Conservation (phyloP, 352 stramenopile genomes). For the Pythium angustatum region DNA sequence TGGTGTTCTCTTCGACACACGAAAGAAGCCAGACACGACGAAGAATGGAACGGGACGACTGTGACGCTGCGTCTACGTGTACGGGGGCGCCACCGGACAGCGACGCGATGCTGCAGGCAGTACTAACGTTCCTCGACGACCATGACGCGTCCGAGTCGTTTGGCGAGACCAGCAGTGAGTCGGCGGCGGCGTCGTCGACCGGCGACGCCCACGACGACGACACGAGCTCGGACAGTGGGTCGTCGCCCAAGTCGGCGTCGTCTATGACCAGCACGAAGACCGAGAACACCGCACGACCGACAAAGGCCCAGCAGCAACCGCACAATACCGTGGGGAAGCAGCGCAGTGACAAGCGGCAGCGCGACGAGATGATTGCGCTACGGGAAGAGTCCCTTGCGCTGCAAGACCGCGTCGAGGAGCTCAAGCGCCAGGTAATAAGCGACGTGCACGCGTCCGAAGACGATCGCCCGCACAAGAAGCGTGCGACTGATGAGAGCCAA, state of each 20-base stretch:
- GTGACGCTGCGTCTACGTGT: background rate
- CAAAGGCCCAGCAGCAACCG: background rate
- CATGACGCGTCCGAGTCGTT: background rate
- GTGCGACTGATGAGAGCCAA: constrained; percentile 8
- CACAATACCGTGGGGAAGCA: background rate
- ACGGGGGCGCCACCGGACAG: background rate
- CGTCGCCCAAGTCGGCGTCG: constrained; percentile 4
- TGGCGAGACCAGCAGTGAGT: constrained; percentile 11
- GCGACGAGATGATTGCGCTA: constrained; percentile 36
- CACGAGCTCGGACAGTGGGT: background rate
- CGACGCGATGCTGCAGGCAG: constrained; percentile 10
- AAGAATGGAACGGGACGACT: constrained; percentile 3
- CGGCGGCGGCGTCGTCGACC: background rate
- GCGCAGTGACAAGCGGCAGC: constrained; percentile 37
- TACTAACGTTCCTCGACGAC: constrained; percentile 13
- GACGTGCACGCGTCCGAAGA: background rate
- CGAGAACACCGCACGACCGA: background rate
- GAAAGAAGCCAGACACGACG: background rate
- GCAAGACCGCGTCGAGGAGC: constrained; percentile 27
- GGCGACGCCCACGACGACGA: constrained; percentile 5
- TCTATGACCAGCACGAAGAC: background rate
- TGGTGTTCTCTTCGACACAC: too few relatives aligned
- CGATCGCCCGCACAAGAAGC: constrained; percentile 4
- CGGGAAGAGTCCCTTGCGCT: constrained; percentile 28
- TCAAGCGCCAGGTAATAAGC: constrained; percentile 21